Evolutionary conservation across 345 rosid genomes (phyloP).

Genomic region (Rhodomyrtus tomentosa): DNA sequence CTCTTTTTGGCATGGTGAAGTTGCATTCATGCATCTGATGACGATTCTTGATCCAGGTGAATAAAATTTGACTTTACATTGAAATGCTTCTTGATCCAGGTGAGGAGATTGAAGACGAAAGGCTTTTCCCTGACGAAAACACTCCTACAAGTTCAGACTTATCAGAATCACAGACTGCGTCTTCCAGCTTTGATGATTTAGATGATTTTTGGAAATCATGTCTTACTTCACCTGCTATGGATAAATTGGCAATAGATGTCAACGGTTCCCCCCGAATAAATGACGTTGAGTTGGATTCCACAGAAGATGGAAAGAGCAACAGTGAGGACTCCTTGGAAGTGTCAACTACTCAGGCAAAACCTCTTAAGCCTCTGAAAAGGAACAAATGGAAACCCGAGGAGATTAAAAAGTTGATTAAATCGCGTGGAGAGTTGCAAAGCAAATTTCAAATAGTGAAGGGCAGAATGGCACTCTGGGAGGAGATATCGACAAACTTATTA

Average conservation of each 20-base stretch:
- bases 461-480: conserved; percentile 95
- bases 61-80: not conserved
- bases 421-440: conserved; percentile 54
- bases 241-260: conserved; percentile 11
- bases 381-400: conserved; percentile 95
- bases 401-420: conserved; percentile 56
- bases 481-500: conserved; percentile 50
- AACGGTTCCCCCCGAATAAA: conserved; percentile 4
- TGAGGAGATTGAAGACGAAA: conserved; percentile 21
- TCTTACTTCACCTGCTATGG: conserved; percentile 24
- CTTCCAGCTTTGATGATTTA: conserved; percentile 17
- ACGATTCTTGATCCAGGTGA: not conserved
- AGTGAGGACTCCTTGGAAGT: conserved; percentile 24
- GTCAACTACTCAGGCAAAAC: conserved; percentile 24
- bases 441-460: conserved; percentile 75
- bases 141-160: conserved; percentile 20
- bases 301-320: conserved; percentile 23
- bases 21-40: not conserved
- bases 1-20: not conserved
- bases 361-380: conserved; percentile 33
- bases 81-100: conserved; percentile 16
- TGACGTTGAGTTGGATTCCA: conserved; percentile 6
- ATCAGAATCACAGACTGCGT: conserved; percentile 15
- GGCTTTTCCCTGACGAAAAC: conserved; percentile 36
- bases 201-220: conserved; percentile 64